Evolutionary conservation across 129 eudicot species (phyloP).

Genomic region (Tagetes patula): DNA sequence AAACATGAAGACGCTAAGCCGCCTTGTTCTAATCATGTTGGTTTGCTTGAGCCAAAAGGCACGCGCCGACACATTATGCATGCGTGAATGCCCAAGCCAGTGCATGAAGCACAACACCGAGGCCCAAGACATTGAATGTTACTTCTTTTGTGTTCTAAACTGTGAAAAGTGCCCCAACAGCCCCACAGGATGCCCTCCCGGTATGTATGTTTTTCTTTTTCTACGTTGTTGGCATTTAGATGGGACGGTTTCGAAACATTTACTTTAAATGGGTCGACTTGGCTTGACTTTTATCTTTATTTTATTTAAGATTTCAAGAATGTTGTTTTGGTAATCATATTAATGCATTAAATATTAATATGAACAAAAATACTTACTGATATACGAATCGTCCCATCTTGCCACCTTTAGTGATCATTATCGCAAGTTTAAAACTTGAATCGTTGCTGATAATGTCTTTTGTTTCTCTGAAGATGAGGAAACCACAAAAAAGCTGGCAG

Average conservation of each 20-base stretch:
- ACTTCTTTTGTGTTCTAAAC: conserved; percentile 33
- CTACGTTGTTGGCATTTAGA: not conserved
- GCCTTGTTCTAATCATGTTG: conserved; percentile 18
- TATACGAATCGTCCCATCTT: not conserved
- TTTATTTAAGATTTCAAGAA: not conserved
- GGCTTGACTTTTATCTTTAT: not conserved
- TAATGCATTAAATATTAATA: not conserved
- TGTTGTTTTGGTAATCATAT: not conserved
- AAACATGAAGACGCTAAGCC: conserved; percentile 19
- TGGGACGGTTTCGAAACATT: not conserved
- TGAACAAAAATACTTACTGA: not conserved
- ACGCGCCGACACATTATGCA: conserved; percentile 27
- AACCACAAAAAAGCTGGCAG: conserved; percentile 29
- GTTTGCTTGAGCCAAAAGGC: conserved; percentile 30
- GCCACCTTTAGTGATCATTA: conserved; percentile 2
- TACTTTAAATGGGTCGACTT: not conserved
- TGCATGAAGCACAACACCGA: conserved; percentile 35
- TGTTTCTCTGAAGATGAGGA: conserved; percentile 27
- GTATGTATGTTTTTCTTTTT: conserved; percentile 23
- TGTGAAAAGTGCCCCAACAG: conserved; percentile 35
- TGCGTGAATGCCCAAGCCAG: conserved; percentile 32
- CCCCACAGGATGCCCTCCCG: conserved; percentile 31
- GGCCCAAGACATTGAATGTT: conserved; percentile 38
- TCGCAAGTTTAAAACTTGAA: not conserved
- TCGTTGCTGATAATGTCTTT: conserved; percentile 2